phyloP scores from a whole-genome alignment of 306 rosid genomes.

The Acacia acuminata region DNA sequence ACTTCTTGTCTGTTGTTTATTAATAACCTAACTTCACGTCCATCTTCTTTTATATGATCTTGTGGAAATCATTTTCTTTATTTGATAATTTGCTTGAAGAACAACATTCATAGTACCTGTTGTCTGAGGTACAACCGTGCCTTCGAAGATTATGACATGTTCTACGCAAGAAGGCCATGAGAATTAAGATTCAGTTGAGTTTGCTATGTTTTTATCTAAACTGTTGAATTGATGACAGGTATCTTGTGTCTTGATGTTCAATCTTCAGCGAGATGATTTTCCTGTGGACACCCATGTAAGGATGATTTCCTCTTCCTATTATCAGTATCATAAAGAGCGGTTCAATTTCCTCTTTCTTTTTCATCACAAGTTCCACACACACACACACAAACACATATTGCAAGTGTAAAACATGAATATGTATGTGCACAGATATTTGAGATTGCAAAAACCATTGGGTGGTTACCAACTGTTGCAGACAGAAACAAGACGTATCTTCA shows the following conservation, averaged over 20 bases:
- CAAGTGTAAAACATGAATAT: neutral
- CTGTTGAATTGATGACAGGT: conserved; percentile 39
- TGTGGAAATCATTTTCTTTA: conserved; percentile 1
- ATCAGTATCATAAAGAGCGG: neutral
- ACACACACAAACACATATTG: neutral
- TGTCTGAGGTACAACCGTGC: neutral
- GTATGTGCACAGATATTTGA: conserved; percentile 67
- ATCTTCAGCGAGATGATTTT: conserved; percentile 88
- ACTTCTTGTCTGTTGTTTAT: neutral
- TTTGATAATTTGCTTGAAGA: conserved; percentile 1
- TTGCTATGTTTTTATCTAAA: conserved; percentile 12
- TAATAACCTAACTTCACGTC: neutral
- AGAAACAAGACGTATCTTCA: conserved; percentile 84
- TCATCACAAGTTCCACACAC: neutral
- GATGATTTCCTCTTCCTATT: neutral
- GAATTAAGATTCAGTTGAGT: conserved; percentile 17
- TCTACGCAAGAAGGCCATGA: neutral
- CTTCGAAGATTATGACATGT: neutral
- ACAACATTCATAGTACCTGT: neutral
- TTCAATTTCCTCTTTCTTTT: conserved; percentile 22
- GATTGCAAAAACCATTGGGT: conserved; percentile 73
- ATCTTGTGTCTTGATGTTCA: conserved; percentile 54
- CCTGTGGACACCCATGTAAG: conserved; percentile 97
- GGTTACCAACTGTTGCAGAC: conserved; percentile 82
- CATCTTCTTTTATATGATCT: neutral